A percentile compares a stretch with the other conserved stretches of the same genome.
Conservation (phyloP, 768 basidiomycete species). For the Trametes punicea region DNA sequence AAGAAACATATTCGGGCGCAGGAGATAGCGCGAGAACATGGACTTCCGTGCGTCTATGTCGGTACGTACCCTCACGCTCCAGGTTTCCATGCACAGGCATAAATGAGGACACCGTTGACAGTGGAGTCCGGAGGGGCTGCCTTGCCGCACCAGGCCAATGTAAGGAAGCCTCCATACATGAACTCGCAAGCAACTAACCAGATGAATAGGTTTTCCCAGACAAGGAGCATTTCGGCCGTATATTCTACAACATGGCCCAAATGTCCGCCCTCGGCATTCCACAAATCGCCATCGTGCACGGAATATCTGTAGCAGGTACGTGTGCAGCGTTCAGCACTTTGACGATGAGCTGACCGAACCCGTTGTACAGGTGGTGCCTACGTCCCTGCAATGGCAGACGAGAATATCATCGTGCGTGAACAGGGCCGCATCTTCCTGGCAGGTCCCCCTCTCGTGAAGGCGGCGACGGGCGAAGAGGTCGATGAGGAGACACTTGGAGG, state of each 20-base stretch:
- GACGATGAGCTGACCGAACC: background rate
- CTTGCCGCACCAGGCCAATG: conserved; percentile 88
- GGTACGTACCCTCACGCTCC: conserved; percentile 46
- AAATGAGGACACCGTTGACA: conserved; percentile 26
- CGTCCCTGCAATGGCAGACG: conserved; percentile 96
- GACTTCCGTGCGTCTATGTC: conserved; percentile 87
- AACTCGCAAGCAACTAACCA: background rate
- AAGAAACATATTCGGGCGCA: conserved; percentile 96
- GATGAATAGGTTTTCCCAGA: conserved; percentile 75
- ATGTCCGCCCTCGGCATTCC: conserved; percentile 91
- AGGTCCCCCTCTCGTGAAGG: conserved; percentile 91
- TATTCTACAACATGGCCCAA: conserved; percentile 98
- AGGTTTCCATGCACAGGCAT: background rate
- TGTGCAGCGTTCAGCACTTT: background rate
- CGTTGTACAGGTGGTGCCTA: conserved; percentile 71
- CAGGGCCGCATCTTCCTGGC: conserved; percentile 94
- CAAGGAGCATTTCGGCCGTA: conserved; percentile 92
- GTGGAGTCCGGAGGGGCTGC: conserved; percentile 96
- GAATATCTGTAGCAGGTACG: conserved; percentile 85
- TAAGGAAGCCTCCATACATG: conserved; percentile 16
- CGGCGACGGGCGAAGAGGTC: conserved; percentile 89
- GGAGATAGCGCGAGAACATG: conserved; percentile 89
- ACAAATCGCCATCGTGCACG: conserved; percentile 90
- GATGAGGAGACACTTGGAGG: conserved; percentile 92
- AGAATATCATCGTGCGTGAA: conserved; percentile 86